Evolutionary conservation across 495 filamentous ascomycete genomes (phyloP), one percentile per base, ranked within the genome.

Genomic region (Penicillium alfredii): DNA sequence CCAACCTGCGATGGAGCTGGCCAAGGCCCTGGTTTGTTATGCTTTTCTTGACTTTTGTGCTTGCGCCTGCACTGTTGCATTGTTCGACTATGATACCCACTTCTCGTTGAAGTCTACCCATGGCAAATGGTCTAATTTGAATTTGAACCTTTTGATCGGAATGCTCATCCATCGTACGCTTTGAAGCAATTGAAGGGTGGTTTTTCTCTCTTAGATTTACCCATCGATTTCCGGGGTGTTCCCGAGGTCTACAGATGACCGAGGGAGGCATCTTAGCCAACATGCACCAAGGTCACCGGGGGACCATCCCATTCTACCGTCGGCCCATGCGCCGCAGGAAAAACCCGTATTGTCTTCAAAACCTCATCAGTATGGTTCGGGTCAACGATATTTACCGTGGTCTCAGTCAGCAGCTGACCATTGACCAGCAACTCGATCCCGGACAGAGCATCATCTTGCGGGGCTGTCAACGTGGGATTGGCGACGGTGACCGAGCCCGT

Each of bases 401-500:
- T 47, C 16, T 55, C 49, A 7, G 9, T 41, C 4, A 16, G 21
- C 22, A 67, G 31, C 4, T 14, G 23, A 1, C 65, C 63, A 45
- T 67, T 67, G 6, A 69, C 51, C 40, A 69, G 33, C 20, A 66
- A 36, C 44, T 69, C 49, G 24, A 69, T 44, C 1, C 65, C 65
- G 15, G 49, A 37, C 25, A 69, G 22, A 8, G 61, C 49, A 51
- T 64, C 56, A 25, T 49, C 58, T 32, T 64, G 47, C 0, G 65
- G 61, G 1, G 40, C 53, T 40, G 55, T 55, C 22, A 69, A 33
- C 30, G 44, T 49, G 3, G 45, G 53, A 33, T 67, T 69, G 2
- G 56, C 36, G 2, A 56, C 40, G 4, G 58, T 67, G 6, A 63
- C 60, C 4, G 63, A 57, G 0, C 60, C 82, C 80, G 54, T 81